Percentiles rank a stretch among this genome's conserved stretches.
Evolutionary conservation across 768 basidiomycete genomes (phyloP).

Genomic region (Trametes villosa): DNA sequence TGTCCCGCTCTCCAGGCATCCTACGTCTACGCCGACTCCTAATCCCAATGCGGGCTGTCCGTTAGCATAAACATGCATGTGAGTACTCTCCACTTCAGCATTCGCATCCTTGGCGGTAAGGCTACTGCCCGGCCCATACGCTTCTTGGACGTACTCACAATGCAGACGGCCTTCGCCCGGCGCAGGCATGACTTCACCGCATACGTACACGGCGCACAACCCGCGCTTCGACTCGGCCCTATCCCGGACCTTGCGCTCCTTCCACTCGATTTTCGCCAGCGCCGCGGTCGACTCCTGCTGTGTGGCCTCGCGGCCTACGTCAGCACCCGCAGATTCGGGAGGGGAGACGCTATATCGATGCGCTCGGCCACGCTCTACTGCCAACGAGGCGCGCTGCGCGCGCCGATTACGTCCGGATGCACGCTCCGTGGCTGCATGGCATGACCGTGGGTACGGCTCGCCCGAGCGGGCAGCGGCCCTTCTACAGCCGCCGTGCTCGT

Average conservation of each 20-base stretch:
- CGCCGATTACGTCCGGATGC: neutral
- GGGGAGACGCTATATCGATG: neutral
- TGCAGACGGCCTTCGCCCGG: neutral
- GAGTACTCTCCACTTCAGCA: neutral
- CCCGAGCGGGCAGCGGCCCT: neutral
- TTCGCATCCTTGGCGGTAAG: neutral
- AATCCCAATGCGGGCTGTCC: neutral
- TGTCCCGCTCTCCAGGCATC: neutral
- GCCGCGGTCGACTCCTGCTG: neutral
- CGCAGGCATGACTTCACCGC: neutral
- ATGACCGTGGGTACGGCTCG: neutral
- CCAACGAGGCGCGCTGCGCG: neutral
- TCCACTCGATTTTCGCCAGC: neutral
- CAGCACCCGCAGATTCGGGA: neutral
- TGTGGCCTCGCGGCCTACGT: neutral
- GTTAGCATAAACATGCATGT: neutral
- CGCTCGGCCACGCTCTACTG: neutral
- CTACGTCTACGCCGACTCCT: neutral
- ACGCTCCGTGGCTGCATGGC: neutral
- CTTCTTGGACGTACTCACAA: neutral
- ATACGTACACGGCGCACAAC: neutral
- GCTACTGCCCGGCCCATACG: neutral
- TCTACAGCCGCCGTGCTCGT: neutral
- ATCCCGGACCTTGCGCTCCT: neutral
- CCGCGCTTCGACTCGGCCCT: neutral